Evolutionary conservation across 2,329 filamentous ascomycete genomes (phyloP).

Genomic region (Cladophialophora immunda): DNA sequence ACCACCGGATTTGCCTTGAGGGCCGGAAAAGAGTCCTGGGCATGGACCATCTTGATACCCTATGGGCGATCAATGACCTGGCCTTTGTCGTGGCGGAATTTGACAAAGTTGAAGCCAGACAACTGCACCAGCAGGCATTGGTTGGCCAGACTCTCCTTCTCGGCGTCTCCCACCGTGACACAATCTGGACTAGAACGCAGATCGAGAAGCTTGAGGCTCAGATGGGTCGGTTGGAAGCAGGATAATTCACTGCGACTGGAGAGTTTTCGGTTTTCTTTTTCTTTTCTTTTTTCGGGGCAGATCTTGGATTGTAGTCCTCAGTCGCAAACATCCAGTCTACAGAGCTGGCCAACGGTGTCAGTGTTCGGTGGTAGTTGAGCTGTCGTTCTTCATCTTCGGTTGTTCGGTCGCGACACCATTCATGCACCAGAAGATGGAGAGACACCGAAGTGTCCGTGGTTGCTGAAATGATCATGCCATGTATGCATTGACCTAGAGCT

Average conservation of each 20-base stretch:
- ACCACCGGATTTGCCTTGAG: not conserved
- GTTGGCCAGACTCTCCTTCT: not conserved
- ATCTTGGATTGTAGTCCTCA: not conserved
- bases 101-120: not conserved
- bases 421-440: no score
- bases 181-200: not conserved
- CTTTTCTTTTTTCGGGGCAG: not conserved
- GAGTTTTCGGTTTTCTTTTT: not conserved
- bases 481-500: no score
- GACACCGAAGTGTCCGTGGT: no score
- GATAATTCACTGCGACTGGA: not conserved
- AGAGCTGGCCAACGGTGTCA: no score
- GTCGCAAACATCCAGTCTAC: no score
- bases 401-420: no score
- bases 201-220: not conserved
- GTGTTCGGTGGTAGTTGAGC: no score
- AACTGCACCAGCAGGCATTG: not conserved
- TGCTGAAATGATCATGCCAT: no score
- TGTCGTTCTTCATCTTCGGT: no score
- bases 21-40: not conserved
- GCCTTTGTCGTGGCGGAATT: not conserved
- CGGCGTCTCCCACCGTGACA: not conserved
- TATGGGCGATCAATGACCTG: not conserved
- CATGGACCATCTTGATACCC: not conserved
- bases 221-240: slow-evolving; percentile 1